These are phyloP conservation scores for Colletotrichum brevisporum DNA, from an alignment of 2,329 filamentous ascomycete genomes.

Conservation along the genomic window DNA sequence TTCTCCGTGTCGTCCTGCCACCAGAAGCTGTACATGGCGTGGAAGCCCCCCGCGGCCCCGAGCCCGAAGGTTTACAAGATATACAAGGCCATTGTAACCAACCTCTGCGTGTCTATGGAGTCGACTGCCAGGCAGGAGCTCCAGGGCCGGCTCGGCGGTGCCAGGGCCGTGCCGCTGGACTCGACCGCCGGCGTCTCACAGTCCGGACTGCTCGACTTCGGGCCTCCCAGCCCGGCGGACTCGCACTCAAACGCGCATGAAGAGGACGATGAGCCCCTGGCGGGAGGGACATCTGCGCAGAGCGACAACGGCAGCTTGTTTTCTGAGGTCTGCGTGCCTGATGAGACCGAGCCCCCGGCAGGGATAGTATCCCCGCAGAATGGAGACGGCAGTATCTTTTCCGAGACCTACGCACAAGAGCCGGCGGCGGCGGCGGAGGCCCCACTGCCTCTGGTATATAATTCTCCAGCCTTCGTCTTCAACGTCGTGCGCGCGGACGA, in stretches of 20 bases:
- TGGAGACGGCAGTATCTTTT: neutral
- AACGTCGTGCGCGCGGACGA: neutral
- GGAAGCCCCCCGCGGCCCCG: neutral
- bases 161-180: neutral
- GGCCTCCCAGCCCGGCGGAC: too few species aligned
- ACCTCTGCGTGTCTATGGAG: neutral
- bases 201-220: neutral
- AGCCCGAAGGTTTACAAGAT: neutral
- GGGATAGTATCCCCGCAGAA: too few species aligned
- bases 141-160: neutral
- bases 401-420: neutral
- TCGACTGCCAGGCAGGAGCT: constrained; percentile 3
- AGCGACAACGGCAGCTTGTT: too few species aligned
- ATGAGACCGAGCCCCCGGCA: too few species aligned
- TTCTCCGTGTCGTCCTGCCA: constrained; percentile 16
- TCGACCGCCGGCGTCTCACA: constrained; percentile 2
- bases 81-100: constrained; percentile 5
- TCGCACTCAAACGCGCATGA: too few species aligned
- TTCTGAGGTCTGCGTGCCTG: too few species aligned
- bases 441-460: neutral
- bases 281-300: too few species aligned
- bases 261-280: too few species aligned
- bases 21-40: constrained; percentile 11
- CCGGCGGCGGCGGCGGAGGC: neutral
- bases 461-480: neutral